Evolutionary conservation across 768 basidiomycete genomes (phyloP).

Genomic region (Chalciporus chontae): DNA sequence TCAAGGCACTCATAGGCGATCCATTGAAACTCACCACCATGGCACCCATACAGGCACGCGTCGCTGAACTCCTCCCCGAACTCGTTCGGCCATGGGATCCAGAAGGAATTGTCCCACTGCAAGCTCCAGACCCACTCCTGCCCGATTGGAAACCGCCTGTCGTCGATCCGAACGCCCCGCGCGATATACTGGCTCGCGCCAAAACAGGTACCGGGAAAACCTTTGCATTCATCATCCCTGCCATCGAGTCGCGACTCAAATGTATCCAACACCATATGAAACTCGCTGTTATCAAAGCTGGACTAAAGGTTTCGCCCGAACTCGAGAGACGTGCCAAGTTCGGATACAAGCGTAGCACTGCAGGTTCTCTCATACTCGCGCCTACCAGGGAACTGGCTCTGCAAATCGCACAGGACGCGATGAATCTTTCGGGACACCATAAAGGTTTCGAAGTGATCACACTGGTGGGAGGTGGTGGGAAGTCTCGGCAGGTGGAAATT

Average conservation of each 20-base stretch:
- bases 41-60: slow-evolving; percentile 80
- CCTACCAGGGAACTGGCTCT: slow-evolving; percentile 89
- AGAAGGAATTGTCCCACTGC: slow-evolving; percentile 16
- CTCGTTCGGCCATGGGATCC: slow-evolving; percentile 53
- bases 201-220: slow-evolving; percentile 92
- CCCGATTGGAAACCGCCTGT: neutral
- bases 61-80: slow-evolving; percentile 71
- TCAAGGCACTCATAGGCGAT: slow-evolving; percentile 55
- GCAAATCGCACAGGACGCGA: slow-evolving; percentile 84
- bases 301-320: slow-evolving; percentile 30
- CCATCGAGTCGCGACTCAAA: slow-evolving; percentile 71
- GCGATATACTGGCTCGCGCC: slow-evolving; percentile 83
- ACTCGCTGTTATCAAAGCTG: slow-evolving; percentile 41
- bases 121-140: neutral
- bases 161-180: slow-evolving; percentile 20
- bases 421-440: slow-evolving; percentile 59
- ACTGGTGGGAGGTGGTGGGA: slow-evolving; percentile 75
- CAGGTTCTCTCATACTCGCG: slow-evolving; percentile 78
- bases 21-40: slow-evolving; percentile 71
- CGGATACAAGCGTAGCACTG: slow-evolving; percentile 42
- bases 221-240: slow-evolving; percentile 82
- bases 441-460: slow-evolving; percentile 64
- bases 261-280: slow-evolving; percentile 46
- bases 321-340: slow-evolving; percentile 31
- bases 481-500: slow-evolving; percentile 59